phyloP scores from a whole-genome alignment of 805 yeast genomes.

The Saccharomycopsis synnaedendra region DNA sequence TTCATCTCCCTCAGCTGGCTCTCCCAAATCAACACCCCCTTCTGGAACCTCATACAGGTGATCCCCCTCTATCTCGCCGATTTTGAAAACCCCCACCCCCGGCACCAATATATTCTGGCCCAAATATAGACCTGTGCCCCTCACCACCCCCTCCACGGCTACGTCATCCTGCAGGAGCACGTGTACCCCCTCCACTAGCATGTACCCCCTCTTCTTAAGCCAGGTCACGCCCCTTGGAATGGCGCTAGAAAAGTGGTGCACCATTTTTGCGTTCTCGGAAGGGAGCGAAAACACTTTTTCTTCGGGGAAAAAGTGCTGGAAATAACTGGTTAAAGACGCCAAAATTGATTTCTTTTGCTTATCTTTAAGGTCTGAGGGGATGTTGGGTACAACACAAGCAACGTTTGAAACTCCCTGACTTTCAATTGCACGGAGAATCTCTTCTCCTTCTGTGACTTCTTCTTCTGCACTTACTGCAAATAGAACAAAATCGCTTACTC shows the following conservation, averaged over 20 bases:
- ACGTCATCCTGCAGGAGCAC: conserved; percentile 28
- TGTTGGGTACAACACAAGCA: conserved; percentile 67
- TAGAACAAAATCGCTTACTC: conserved; percentile 79
- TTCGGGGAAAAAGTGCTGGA: conserved; percentile 68
- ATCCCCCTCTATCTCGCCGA: conserved; percentile 49
- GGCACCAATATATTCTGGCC: conserved; percentile 78
- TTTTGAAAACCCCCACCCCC: conserved; percentile 80
- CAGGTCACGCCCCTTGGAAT: conserved; percentile 78
- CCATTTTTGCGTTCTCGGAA: conserved; percentile 61
- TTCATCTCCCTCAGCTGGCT: conserved; percentile 19
- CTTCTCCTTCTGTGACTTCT: conserved; percentile 87
- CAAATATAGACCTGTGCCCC: conserved; percentile 77
- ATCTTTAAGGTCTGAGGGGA: conserved; percentile 56
- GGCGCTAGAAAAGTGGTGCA: conserved; percentile 73
- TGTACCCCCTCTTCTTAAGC: conserved; percentile 89
- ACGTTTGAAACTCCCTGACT: conserved; percentile 86
- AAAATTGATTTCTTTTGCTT: conserved; percentile 66
- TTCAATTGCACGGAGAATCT: conserved; percentile 75
- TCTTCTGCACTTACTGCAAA: conserved; percentile 81
- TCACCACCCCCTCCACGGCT: conserved; percentile 68
- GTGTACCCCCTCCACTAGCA: conserved; percentile 57
- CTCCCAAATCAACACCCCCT: conserved; percentile 21
- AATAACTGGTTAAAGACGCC: conserved; percentile 53
- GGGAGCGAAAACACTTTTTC: conserved; percentile 62
- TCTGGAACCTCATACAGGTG: conserved; percentile 23